These are phyloP conservation scores for Rhodosporidiobolus odoratus DNA, from an alignment of 768 basidiomycete genomes.

Conservation along the genomic window DNA sequence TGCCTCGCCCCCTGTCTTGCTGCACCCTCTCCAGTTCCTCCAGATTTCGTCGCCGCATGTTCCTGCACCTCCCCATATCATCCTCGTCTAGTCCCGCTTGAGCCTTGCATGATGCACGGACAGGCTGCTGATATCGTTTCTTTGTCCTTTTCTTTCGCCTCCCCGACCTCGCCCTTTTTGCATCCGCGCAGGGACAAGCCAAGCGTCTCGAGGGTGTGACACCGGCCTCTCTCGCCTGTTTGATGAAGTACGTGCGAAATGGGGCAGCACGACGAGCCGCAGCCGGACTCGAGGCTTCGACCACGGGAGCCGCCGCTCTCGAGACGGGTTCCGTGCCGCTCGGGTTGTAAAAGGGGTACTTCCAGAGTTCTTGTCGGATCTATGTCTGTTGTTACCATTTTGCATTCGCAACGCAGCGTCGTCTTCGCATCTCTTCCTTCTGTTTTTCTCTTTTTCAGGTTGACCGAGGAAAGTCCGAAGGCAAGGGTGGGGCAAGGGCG, in stretches of 20 bases:
- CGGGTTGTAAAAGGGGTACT: not conserved
- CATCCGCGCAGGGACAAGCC: conserved; percentile 67
- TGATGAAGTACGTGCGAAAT: conserved; percentile 60
- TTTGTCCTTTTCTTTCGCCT: not conserved
- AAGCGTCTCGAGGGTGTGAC: conserved; percentile 94
- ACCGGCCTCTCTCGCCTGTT: conserved; percentile 62
- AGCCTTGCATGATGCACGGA: too few species aligned
- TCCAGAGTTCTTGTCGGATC: not conserved
- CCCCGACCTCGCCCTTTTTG: not conserved
- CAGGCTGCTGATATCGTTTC: not conserved
- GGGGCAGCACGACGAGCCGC: conserved; percentile 10
- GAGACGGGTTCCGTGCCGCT: not conserved
- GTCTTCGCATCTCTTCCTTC: not conserved
- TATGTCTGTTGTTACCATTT: not conserved
- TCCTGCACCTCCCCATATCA: not conserved
- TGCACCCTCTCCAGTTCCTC: not conserved
- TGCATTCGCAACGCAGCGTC: not conserved
- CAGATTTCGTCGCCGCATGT: not conserved
- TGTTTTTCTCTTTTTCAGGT: not conserved
- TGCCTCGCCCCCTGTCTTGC: not conserved
- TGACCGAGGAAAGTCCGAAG: too few species aligned
- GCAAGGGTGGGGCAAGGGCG: too few species aligned
- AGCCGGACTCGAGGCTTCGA: not conserved
- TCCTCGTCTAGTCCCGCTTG: too few species aligned
- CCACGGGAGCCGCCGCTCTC: not conserved